phyloP scores from a whole-genome alignment of 2,329 filamentous ascomycete genomes.

The Chlorencoelia australis region DNA sequence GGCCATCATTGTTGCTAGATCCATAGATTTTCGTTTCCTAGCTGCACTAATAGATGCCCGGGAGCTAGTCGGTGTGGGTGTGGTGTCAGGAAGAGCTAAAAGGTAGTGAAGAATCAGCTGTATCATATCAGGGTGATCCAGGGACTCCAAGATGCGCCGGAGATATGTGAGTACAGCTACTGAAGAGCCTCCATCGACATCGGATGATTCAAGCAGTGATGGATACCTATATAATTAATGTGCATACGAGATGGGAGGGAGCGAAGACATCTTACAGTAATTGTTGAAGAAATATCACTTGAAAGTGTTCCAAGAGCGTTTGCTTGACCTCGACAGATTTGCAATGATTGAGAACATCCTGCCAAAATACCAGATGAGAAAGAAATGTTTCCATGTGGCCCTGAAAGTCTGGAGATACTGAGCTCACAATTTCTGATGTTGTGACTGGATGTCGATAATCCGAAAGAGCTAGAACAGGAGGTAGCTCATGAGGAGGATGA shows the following conservation, averaged over 20 bases:
- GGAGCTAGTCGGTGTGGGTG: constrained; percentile 21
- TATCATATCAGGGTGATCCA: constrained; percentile 90
- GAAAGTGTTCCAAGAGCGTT: constrained; percentile 91
- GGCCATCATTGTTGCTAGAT: constrained; percentile 71
- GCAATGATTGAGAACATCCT: constrained; percentile 95
- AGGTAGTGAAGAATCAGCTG: constrained; percentile 90
- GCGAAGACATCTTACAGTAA: constrained; percentile 53
- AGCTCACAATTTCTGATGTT: constrained; percentile 61
- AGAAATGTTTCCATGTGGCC: constrained; percentile 88
- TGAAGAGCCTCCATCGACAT: constrained; percentile 92
- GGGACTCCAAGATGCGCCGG: constrained; percentile 76
- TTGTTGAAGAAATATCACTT: constrained; percentile 91
- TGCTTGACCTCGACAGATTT: constrained; percentile 84
- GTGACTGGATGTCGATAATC: constrained; percentile 71
- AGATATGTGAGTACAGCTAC: constrained; percentile 93
- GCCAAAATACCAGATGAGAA: constrained; percentile 94
- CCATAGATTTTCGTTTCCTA: constrained; percentile 79
- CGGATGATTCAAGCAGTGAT: constrained; percentile 89
- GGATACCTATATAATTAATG: constrained; percentile 62
- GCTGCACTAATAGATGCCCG: constrained; percentile 53
- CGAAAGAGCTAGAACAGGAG: constrained; percentile 77
- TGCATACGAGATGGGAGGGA: constrained; percentile 5
- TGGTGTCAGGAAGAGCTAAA: constrained; percentile 62
- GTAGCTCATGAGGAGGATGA: constrained; percentile 62
- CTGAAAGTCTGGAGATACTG: constrained; percentile 66